Evolutionary conservation across 768 basidiomycete genomes (phyloP).

Genomic region (Leccinum uliginosum): DNA sequence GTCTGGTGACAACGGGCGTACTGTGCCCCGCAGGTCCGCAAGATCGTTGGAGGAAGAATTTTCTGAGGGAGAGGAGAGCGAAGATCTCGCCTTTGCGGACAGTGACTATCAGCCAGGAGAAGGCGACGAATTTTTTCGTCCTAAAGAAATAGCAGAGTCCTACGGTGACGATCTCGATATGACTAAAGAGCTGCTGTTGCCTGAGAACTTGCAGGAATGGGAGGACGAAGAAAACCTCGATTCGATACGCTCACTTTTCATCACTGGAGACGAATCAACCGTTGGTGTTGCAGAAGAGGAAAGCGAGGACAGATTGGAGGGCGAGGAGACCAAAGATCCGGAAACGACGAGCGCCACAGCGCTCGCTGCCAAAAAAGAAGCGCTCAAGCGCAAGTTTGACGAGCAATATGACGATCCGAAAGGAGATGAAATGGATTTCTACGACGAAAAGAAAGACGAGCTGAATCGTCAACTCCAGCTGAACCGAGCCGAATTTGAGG

Average conservation of each 20-base stretch:
- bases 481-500: slow-evolving; percentile 83
- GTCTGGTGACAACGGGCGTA: slow-evolving; percentile 44
- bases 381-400: slow-evolving; percentile 91
- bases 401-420: slow-evolving; percentile 94
- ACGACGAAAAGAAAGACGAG: slow-evolving; percentile 87
- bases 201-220: slow-evolving; percentile 65
- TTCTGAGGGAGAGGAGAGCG: slow-evolving; percentile 32
- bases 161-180: slow-evolving; percentile 60
- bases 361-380: slow-evolving; percentile 84
- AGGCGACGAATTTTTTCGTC: slow-evolving; percentile 68
- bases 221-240: slow-evolving; percentile 82
- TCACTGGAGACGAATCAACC: slow-evolving; percentile 58
- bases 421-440: slow-evolving; percentile 77
- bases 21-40: slow-evolving; percentile 38
- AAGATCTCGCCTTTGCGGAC: slow-evolving; percentile 64
- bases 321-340: slow-evolving; percentile 26
- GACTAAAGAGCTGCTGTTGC: slow-evolving; percentile 56
- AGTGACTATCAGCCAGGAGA: slow-evolving; percentile 72
- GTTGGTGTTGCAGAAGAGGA: slow-evolving; percentile 37
- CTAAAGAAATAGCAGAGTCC: slow-evolving; percentile 37
- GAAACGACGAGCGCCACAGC: slow-evolving; percentile 43
- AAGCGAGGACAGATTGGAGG: slow-evolving; percentile 37
- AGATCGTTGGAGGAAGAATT: slow-evolving; percentile 36
- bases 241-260: slow-evolving; percentile 83
- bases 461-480: slow-evolving; percentile 79